Evolutionary conservation across 352 stramenopile genomes (phyloP).

Genomic region (Pythium brassicae): DNA sequence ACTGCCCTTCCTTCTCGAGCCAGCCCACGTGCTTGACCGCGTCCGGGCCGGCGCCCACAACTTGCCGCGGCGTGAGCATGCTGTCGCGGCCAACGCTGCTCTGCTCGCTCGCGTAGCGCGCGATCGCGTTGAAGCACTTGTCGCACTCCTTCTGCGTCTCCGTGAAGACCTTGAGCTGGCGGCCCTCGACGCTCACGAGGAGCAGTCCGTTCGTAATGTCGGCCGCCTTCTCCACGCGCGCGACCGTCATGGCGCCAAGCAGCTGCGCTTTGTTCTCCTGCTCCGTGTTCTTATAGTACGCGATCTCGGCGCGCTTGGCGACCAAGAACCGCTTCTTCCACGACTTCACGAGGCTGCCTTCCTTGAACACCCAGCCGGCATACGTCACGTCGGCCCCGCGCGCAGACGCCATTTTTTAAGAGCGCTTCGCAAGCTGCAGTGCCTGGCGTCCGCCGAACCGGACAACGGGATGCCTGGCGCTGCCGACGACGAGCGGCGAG

Average conservation of each 20-base stretch:
- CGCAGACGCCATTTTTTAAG: conserved; percentile 11
- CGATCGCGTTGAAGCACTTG: conserved; percentile 67
- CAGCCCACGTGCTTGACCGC: conserved; percentile 69
- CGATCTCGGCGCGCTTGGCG: conserved; percentile 64
- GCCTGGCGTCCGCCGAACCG: too few relatives aligned
- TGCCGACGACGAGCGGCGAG: too few relatives aligned
- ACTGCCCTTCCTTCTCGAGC: conserved; percentile 73
- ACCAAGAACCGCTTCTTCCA: conserved; percentile 87
- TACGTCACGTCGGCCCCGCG: conserved; percentile 46
- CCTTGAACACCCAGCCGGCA: conserved; percentile 75
- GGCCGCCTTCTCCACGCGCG: conserved; percentile 50
- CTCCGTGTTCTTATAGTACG: conserved; percentile 79
- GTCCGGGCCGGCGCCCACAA: background rate
- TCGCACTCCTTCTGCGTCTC: conserved; percentile 67
- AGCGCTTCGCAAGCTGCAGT: too few relatives aligned
- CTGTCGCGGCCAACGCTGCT: conserved; percentile 6
- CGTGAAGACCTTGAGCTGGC: conserved; percentile 78
- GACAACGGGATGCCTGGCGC: too few relatives aligned
- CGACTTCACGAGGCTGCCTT: conserved; percentile 71
- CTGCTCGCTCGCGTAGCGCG: conserved; percentile 39
- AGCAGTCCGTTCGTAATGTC: conserved; percentile 76
- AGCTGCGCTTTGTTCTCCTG: conserved; percentile 64
- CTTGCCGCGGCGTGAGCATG: background rate
- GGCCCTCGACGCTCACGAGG: conserved; percentile 55
- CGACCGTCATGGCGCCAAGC: conserved; percentile 62